A percentile compares a stretch with the other conserved stretches of the same genome.
These are phyloP conservation scores for Gossypium gossypioides DNA, from an alignment of 441 rosid genomes.

Conservation along the genomic window DNA sequence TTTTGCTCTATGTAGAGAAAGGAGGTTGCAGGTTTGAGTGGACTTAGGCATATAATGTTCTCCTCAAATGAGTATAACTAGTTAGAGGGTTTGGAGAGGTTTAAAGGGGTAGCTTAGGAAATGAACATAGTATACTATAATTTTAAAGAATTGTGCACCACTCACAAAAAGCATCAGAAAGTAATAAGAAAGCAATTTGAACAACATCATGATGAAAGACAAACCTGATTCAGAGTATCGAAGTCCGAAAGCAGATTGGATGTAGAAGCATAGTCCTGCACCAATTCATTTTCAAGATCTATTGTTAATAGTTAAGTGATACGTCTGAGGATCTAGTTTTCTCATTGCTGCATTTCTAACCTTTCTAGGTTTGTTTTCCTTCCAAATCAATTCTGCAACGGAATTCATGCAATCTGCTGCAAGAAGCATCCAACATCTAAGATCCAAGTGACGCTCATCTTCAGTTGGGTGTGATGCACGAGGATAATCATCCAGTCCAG, in stretches of 20 bases:
- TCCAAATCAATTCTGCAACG: conserved; percentile 45
- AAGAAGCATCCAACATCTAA: conserved; percentile 98
- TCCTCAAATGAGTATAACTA: neutral
- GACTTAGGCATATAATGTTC: no score
- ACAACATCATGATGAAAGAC: conserved; percentile 8
- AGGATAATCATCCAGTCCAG: conserved; percentile 97
- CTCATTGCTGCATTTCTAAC: conserved; percentile 30
- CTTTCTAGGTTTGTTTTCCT: conserved; percentile 36
- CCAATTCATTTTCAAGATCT: conserved; percentile 18
- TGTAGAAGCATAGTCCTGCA: conserved; percentile 69
- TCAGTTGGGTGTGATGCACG: conserved; percentile 93
- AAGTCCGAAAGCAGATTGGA: conserved; percentile 76
- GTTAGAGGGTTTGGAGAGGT: no score
- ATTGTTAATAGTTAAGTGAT: conserved; percentile 12
- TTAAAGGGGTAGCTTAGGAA: no score
- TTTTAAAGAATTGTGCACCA: neutral
- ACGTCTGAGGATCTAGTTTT: neutral
- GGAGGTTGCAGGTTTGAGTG: neutral
- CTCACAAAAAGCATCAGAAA: neutral
- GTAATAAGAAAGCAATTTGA: neutral
- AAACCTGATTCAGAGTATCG: conserved; percentile 70
- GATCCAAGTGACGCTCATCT: conserved; percentile 93
- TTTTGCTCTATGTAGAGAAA: neutral
- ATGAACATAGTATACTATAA: neutral
- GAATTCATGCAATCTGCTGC: conserved; percentile 93